Evolutionary conservation across 2,329 filamentous ascomycete genomes (phyloP).

Genomic region (Hortaea werneckii): DNA sequence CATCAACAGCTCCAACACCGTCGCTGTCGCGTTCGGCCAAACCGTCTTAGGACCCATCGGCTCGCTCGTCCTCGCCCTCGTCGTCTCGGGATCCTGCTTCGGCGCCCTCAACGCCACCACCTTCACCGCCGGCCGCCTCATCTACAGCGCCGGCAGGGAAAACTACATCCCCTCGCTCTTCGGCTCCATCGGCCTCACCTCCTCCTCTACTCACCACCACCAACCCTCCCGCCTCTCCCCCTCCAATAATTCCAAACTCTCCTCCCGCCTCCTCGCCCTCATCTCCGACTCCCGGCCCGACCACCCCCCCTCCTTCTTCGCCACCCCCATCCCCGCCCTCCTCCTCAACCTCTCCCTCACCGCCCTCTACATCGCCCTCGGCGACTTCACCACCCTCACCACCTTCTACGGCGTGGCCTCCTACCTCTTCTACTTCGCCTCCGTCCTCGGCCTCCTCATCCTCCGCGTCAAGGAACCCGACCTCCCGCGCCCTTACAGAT

Average conservation of each 20-base stretch:
- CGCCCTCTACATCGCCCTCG: constrained; percentile 66
- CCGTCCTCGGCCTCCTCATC: constrained; percentile 85
- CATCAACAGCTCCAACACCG: constrained; percentile 82
- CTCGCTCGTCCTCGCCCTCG: constrained; percentile 72
- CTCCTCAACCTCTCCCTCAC: constrained; percentile 69
- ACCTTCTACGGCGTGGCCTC: constrained; percentile 97
- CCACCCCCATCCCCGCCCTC: constrained; percentile 89
- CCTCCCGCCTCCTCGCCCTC: constrained; percentile 86
- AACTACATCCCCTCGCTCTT: constrained; percentile 81
- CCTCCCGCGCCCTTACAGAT: constrained; percentile 82
- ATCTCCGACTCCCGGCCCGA: constrained; percentile 65
- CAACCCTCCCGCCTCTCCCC: constrained; percentile 51
- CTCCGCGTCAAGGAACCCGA: constrained; percentile 77
- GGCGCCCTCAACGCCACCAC: constrained; percentile 89
- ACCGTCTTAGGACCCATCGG: constrained; percentile 82
- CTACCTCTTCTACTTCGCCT: constrained; percentile 95
- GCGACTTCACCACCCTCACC: constrained; percentile 82
- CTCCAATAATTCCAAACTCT: constrained; percentile 65
- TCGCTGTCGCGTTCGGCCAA: constrained; percentile 87
- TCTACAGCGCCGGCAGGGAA: constrained; percentile 92
- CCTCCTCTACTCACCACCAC: constrained; percentile 28
- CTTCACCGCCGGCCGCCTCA: constrained; percentile 83
- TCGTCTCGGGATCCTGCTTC: constrained; percentile 86
- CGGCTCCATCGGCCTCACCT: constrained; percentile 65
- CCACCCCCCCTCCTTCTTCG: constrained; percentile 70